These are phyloP conservation scores for Nigrospora oryzae DNA, from an alignment of 2,329 filamentous ascomycete species.

Conservation along the genomic window DNA sequence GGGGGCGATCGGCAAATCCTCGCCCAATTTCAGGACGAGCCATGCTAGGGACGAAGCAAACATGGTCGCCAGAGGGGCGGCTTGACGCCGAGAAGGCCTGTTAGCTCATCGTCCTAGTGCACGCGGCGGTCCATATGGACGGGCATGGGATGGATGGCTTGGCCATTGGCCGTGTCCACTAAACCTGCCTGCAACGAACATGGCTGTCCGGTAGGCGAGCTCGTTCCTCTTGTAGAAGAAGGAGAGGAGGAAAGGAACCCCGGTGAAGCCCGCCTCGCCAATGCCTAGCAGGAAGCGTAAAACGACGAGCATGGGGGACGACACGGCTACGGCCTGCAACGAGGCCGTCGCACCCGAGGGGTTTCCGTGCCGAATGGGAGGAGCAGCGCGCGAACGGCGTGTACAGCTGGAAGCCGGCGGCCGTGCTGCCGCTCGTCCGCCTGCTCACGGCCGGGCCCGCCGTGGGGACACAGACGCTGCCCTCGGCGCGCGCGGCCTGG, in stretches of 20 bases:
- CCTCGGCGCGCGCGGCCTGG: neutral
- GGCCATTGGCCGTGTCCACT: neutral
- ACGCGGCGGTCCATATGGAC: no score
- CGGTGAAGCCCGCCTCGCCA: conserved; percentile 57
- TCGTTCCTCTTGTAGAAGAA: conserved; percentile 62
- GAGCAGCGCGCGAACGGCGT: no score
- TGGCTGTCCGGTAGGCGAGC: conserved; percentile 73
- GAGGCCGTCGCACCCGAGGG: conserved; percentile 74
- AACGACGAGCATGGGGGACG: conserved; percentile 49
- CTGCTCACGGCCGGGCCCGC: conserved; percentile 1
- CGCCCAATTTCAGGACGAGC: conserved; percentile 63
- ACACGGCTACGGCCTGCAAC: conserved; percentile 58
- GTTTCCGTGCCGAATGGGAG: no score
- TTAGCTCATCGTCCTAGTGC: neutral
- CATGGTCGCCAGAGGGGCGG: conserved; percentile 71
- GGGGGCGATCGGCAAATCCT: conserved; percentile 59
- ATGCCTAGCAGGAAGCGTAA: conserved; percentile 51
- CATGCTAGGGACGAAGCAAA: conserved; percentile 76
- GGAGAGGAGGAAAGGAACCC: conserved; percentile 55
- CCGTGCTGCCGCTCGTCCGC: conserved; percentile 11
- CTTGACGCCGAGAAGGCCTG: conserved; percentile 30
- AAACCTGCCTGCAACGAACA: conserved; percentile 66
- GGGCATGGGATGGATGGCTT: neutral
- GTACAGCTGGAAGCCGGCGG: conserved; percentile 24
- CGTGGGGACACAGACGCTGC: neutral